These are phyloP conservation scores for Immersiella caudata DNA, from an alignment of 495 filamentous ascomycete species.

Conservation along the genomic window DNA sequence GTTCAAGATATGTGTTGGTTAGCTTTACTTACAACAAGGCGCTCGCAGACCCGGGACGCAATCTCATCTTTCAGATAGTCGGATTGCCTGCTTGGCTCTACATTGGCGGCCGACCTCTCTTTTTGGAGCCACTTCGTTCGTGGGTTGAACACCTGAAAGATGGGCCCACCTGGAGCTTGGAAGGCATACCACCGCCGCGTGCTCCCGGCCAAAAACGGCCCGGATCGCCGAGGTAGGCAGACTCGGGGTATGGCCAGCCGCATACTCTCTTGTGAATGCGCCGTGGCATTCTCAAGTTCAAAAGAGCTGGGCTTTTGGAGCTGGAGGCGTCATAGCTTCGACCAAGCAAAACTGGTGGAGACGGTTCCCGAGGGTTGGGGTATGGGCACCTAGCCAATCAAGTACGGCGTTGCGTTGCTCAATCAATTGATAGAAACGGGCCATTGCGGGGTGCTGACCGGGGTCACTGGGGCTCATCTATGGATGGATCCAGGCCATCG, in stretches of 20 bases:
- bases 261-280: slow-evolving; percentile 31
- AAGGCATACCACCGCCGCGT: slow-evolving; percentile 67
- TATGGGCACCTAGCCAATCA: slow-evolving; percentile 16
- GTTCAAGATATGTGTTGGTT: neutral
- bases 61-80: slow-evolving; percentile 95
- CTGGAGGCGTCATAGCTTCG: slow-evolving; percentile 18
- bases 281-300: slow-evolving; percentile 16
- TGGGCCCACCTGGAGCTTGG: slow-evolving; percentile 72
- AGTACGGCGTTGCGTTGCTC: neutral
- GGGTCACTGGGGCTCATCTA: neutral
- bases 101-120: slow-evolving; percentile 76
- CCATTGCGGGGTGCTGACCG: neutral
- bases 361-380: neutral
- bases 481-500: slow-evolving; percentile 12
- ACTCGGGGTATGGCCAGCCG: slow-evolving; percentile 31
- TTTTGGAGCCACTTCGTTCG: slow-evolving; percentile 85
- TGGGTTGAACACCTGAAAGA: slow-evolving; percentile 88
- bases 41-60: slow-evolving; percentile 79
- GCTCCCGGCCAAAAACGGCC: neutral
- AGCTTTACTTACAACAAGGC: slow-evolving; percentile 67
- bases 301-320: neutral
- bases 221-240: slow-evolving; percentile 27
- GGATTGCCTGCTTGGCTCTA: slow-evolving; percentile 70
- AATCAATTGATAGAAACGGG: neutral
- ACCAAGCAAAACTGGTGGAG: slow-evolving; percentile 7